phyloP scores from a whole-genome alignment of 306 rosid genomes.

The Betula pendula region DNA sequence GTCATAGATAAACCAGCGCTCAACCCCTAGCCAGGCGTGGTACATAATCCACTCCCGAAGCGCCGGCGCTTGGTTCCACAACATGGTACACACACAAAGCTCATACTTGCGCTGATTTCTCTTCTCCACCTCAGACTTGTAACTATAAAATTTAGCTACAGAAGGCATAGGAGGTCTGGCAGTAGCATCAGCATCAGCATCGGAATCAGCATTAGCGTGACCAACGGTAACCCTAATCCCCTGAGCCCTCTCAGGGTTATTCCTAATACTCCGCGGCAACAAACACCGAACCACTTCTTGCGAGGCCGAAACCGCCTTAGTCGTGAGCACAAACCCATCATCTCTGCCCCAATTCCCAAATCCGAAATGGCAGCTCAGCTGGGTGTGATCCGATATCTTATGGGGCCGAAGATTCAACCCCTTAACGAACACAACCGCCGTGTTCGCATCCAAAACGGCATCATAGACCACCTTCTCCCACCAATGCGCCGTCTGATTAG shows the following conservation, averaged over 20 bases:
- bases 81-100: conserved; percentile 90
- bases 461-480: conserved; percentile 87
- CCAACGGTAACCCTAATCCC: conserved; percentile 71
- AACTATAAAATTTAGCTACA: conserved; percentile 45
- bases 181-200: conserved; percentile 29
- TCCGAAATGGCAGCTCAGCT: conserved; percentile 68
- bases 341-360: conserved; percentile 32
- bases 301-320: conserved; percentile 68
- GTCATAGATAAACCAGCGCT: conserved; percentile 92
- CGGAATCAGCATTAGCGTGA: conserved; percentile 24
- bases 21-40: conserved; percentile 93
- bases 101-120: conserved; percentile 48
- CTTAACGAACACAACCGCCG: conserved; percentile 74
- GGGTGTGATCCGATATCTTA: conserved; percentile 70
- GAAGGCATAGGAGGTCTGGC: conserved; percentile 50
- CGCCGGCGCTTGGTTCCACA: conserved; percentile 90
- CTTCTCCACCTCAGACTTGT: conserved; percentile 12
- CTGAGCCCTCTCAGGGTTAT: conserved; percentile 40
- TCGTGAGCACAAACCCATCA: conserved; percentile 36
- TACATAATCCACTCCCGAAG: conserved; percentile 86
- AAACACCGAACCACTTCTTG: conserved; percentile 85
- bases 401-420: conserved; percentile 88
- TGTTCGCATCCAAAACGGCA: conserved; percentile 67
- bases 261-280: conserved; percentile 54
- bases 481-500: conserved; percentile 35